These are phyloP conservation scores for Eucalyptus polyanthemos DNA, from an alignment of 345 rosid genomes.

Conservation along the genomic window DNA sequence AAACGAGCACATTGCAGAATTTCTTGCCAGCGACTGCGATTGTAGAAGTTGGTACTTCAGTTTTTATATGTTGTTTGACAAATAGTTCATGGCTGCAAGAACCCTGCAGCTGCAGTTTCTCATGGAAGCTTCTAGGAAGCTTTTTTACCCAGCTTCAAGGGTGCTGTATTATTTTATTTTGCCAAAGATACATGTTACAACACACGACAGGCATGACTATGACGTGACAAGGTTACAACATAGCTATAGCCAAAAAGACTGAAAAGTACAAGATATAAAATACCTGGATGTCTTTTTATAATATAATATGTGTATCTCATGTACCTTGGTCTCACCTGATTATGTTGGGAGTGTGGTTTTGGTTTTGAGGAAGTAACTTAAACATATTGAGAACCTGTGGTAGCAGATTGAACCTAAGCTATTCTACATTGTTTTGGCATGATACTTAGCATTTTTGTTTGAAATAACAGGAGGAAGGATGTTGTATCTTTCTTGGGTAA, in stretches of 20 bases:
- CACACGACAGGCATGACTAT: not conserved
- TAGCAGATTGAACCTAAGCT: not conserved
- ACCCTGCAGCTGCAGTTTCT: not conserved
- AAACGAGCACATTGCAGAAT: not conserved
- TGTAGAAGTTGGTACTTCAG: not conserved
- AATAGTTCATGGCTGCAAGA: not conserved
- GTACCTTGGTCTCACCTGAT: not conserved
- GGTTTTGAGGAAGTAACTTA: not conserved
- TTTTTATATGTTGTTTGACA: not conserved
- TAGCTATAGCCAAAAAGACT: not conserved
- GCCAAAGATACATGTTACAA: not conserved
- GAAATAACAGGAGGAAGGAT: constrained; percentile 26
- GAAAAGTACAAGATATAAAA: not conserved
- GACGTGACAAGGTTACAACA: not conserved
- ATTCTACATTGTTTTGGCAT: not conserved
- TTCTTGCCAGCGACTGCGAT: not conserved
- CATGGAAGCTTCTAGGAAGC: not conserved
- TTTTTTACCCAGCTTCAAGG: not conserved
- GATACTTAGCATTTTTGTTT: not conserved
- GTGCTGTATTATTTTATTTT: not conserved
- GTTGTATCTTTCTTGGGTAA: constrained; percentile 7
- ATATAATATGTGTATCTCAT: not conserved
- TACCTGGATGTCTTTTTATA: not conserved
- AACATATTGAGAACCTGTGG: not conserved
- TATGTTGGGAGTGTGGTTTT: not conserved